Evolutionary conservation across 345 rosid species (phyloP).

Genomic region (Moricandia moricandioides): DNA sequence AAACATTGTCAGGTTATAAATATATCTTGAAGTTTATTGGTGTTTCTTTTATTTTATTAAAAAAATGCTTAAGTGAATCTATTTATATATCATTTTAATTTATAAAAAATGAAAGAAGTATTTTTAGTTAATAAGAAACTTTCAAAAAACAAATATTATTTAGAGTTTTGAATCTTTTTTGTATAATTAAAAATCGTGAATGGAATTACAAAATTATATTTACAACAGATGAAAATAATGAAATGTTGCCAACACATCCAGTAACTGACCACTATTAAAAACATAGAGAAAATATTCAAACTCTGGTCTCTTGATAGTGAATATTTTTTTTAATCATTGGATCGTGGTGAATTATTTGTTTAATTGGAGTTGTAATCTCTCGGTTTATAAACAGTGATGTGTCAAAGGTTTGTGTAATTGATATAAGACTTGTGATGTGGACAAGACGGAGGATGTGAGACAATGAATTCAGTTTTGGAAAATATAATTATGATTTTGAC

Average conservation of each 20-base stretch:
- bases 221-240: neutral
- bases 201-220: neutral
- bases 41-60: neutral
- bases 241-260: neutral
- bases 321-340: neutral
- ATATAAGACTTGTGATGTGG: neutral
- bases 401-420: neutral
- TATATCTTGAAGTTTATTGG: neutral
- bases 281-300: neutral
- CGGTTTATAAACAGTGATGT: neutral
- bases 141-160: no score
- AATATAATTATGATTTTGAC: constrained; percentile 36
- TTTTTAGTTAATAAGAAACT: neutral
- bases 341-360: neutral
- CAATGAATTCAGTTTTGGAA: constrained; percentile 20
- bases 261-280: neutral
- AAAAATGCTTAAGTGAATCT: neutral
- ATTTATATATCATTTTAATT: neutral
- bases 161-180: neutral
- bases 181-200: neutral
- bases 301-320: neutral
- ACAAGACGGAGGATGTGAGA: constrained; percentile 10
- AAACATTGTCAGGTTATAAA: neutral
- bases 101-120: neutral
- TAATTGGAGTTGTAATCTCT: neutral